Evolutionary conservation across 176 grass and related monocot genomes (phyloP).

Genomic region (Tillandsia leiboldiana): DNA sequence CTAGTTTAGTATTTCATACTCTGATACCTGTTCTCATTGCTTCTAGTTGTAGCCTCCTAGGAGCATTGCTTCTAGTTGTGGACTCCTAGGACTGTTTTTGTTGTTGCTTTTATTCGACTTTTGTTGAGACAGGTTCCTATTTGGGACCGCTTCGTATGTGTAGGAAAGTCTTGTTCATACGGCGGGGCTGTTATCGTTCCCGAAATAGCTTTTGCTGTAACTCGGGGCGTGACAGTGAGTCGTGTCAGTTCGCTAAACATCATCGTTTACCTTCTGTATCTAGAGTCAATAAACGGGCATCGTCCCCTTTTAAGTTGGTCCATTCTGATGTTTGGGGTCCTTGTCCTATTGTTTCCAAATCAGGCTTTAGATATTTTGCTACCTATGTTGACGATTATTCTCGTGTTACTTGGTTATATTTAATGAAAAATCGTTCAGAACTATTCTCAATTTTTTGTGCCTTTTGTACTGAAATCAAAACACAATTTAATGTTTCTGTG

Average conservation of each 20-base stretch:
- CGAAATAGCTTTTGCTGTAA: no score
- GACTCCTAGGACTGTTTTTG: no score
- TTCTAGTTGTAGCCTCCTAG: no score
- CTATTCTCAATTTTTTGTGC: not conserved
- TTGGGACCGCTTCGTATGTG: no score
- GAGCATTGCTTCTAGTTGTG: no score
- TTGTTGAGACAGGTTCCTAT: no score
- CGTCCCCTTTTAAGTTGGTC: not conserved
- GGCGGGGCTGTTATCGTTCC: no score
- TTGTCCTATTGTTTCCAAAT: no score
- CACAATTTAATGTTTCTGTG: not conserved
- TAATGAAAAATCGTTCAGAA: not conserved
- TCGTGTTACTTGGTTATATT: not conserved
- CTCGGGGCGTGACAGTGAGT: not conserved
- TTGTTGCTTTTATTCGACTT: no score
- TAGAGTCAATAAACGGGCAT: not conserved
- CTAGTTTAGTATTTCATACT: no score
- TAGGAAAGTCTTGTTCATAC: no score
- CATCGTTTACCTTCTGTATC: not conserved
- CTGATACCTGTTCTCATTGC: no score
- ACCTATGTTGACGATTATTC: not conserved
- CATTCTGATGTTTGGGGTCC: constrained; percentile 1
- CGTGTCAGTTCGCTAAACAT: not conserved
- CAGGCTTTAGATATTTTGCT: not conserved
- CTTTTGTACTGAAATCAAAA: not conserved